Evolutionary conservation across 106 monocot species (phyloP), one percentile per base, ranked within the genome.

Genomic region (Hemerocallis citrina): DNA sequence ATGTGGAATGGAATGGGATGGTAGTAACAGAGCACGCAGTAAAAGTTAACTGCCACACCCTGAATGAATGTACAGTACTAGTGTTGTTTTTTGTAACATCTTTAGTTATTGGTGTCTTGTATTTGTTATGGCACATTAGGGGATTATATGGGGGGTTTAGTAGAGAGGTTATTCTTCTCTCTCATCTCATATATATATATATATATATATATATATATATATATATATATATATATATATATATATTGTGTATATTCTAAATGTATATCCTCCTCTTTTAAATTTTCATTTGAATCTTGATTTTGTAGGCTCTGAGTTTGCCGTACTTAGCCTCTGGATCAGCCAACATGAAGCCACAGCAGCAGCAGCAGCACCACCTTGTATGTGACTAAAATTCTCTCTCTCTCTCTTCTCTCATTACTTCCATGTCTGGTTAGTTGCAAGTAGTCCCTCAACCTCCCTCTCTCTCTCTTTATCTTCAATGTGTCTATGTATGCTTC

Each of bases 301-400:
- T 2, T 49, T 1, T 48, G 49, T 42, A 95, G 94, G 94, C 86
- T 50, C 80, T 95, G 36, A 86, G 89, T 74, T 76, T 77, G 30
- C 94, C 89, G 32, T 89, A 89, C 86, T 77, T 95, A 76, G 77
- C 67, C 56, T 55, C 49, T 48, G 74, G 77, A 52, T 41, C 73
- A 27, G 64, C 44, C 24, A 68, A 37, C 39, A 74, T 58, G 55
- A 36, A 50, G 56, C 79, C 49, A 62, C 65, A 75, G 37, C 39
- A 29, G 15, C 24, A 21, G 1, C 14, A 27, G 33, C 6, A 15
- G 19, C n/a, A n/a, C n/a, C n/a, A n/a, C n/a, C 41, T 21, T n/a
- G 19, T 43, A 21, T 68, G 58, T 54, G 10, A 15, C 16, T 43
- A 21, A 68, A 52, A 46, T 9, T 22, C 16, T 59, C 31, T 57